Evolutionary conservation across 495 filamentous ascomycete species (phyloP), one percentile per base, ranked within the genome.

Genomic region (Aspergillus taichungensis): DNA sequence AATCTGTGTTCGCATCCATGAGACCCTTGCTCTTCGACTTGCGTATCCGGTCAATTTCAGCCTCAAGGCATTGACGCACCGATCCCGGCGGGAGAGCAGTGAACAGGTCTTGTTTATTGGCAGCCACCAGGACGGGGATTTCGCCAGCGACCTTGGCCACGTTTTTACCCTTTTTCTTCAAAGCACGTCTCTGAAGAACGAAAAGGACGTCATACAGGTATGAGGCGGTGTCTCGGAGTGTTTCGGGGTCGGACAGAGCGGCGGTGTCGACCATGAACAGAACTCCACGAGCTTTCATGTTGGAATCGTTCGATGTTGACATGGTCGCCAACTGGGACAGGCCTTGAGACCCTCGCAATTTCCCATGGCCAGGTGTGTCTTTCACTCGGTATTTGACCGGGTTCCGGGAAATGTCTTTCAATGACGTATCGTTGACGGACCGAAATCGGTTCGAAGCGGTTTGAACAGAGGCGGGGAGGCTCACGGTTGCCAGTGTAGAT

Each of bases 311-410:
- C n/a, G 63, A 63, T 44, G 43, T 53, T 39, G 61, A 63, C 72
- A 68, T 75, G 13, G 59, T 55, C 42, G 56, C 45, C 4, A 74
- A 55, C 47, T 67, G 58, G 8, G 67, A 52, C 28, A 72, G 49
- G 3, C 62, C 67, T 37, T 71, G 67, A 62, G 61, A 76, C 54
- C 49, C 72, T 38, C 92, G 87, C 6, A 96, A 79, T 61, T 98
- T 98, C 41, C 88, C 89, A 72, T 96, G 92, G 43, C 91, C 91
- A 1, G 91, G 91, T 4, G 92, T 96, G 69, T 98, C 91, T 56
- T 79, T 64, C 24, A 96, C 66, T 39, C 85, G 73, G 65, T 95
- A 90, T 40, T 75, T 83, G 56, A 84, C 77, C 43, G 80, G 76
- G 62, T 95, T 88, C 41, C 76, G 79, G 48, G 82, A 75, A 48